phyloP scores from a whole-genome alignment of 495 filamentous ascomycete species.

The Daldinia childiae region DNA sequence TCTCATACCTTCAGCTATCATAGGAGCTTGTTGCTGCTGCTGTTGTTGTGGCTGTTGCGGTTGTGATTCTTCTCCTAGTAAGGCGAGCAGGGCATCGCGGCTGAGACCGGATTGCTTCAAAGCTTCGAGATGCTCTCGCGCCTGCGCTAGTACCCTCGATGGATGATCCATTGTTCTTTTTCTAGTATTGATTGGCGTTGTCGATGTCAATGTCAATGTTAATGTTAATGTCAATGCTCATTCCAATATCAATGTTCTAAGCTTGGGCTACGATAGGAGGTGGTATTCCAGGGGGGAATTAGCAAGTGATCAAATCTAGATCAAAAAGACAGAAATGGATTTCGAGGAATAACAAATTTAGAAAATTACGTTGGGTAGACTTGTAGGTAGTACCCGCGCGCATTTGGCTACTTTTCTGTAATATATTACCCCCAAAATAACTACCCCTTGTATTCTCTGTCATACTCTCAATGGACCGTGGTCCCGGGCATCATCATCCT shows the following conservation, averaged over 20 bases:
- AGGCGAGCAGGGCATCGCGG: conserved; percentile 42
- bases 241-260: neutral
- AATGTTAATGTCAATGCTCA: neutral
- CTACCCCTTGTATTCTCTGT: conserved; percentile 23
- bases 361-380: conserved; percentile 37
- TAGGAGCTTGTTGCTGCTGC: conserved; percentile 14
- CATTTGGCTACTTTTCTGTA: conserved; percentile 38
- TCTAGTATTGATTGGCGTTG: conserved; percentile 27
- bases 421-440: conserved; percentile 41
- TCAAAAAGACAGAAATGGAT: conserved; percentile 12
- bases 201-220: neutral
- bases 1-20: conserved; percentile 42
- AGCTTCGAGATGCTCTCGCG: conserved; percentile 47
- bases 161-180: conserved; percentile 44
- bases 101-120: conserved; percentile 47
- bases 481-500: conserved; percentile 32
- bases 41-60: conserved; percentile 20
- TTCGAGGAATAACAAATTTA: conserved; percentile 23
- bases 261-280: conserved; percentile 17
- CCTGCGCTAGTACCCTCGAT: conserved; percentile 46
- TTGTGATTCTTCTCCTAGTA: conserved; percentile 40
- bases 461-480: conserved; percentile 25
- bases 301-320: conserved; percentile 12
- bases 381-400: conserved; percentile 34
- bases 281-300: conserved; percentile 22